A percentile compares a stretch with the other conserved stretches of the same genome.
Evolutionary conservation across 805 yeast genomes (phyloP).

Genomic region (Blastobotrys attinorum): DNA sequence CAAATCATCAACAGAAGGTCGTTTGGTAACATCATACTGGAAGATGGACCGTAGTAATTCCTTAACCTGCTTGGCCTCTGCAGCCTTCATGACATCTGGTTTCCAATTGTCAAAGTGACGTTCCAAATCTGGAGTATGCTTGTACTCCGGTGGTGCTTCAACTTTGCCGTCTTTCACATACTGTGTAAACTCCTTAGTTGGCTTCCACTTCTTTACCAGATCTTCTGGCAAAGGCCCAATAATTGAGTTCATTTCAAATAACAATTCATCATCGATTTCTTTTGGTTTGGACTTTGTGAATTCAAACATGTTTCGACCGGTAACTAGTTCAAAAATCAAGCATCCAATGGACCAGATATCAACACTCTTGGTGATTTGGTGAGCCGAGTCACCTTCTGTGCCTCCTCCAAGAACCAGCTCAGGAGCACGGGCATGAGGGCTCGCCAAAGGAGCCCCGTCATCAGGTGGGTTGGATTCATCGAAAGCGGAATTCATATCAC

Average conservation of each 20-base stretch:
- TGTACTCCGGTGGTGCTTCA: slow-evolving; percentile 4
- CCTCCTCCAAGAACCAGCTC: slow-evolving; percentile 3
- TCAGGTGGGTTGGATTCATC: background rate
- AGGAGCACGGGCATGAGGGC: slow-evolving; percentile 5
- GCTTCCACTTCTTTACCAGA: slow-evolving; percentile 7
- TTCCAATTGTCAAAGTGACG: slow-evolving; percentile 5
- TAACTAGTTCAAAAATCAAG: slow-evolving; percentile 4
- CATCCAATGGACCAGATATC: slow-evolving; percentile 6
- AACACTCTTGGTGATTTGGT: slow-evolving; percentile 1
- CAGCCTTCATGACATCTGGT: slow-evolving; percentile 2
- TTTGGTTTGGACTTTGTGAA: slow-evolving; percentile 6
- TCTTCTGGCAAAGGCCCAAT: slow-evolving; percentile 5
- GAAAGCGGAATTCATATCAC: slow-evolving; percentile 5
- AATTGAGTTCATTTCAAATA: slow-evolving; percentile 5
- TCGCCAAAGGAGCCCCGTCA: background rate
- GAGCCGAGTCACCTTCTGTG: no score
- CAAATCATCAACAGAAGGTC: slow-evolving; percentile 63
- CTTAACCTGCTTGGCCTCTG: slow-evolving; percentile 5
- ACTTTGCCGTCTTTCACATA: slow-evolving; percentile 5
- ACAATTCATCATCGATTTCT: slow-evolving; percentile 6
- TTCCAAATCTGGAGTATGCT: slow-evolving; percentile 5
- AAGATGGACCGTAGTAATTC: slow-evolving; percentile 40
- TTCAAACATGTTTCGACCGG: slow-evolving; percentile 5
- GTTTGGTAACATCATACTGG: slow-evolving; percentile 53
- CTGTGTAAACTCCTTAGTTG: slow-evolving; percentile 2